Evolutionary conservation across 1,139 yeast species (phyloP).

Genomic region (Debaryomycetaceae sp.): DNA sequence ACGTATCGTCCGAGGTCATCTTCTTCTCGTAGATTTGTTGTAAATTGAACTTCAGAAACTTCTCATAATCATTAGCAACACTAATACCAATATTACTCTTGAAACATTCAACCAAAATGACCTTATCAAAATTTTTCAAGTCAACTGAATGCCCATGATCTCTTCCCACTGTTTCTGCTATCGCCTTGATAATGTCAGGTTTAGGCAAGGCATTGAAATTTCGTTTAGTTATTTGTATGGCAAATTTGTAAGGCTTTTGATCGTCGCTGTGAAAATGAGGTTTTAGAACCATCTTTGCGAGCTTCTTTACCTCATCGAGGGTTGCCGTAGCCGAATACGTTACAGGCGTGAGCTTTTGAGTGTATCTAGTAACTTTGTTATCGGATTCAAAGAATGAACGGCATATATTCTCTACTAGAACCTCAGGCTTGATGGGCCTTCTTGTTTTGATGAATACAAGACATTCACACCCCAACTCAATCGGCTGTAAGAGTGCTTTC

Average conservation of each 20-base stretch:
- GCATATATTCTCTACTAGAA: constrained; percentile 62
- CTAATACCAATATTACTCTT: constrained; percentile 80
- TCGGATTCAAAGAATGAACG: constrained; percentile 50
- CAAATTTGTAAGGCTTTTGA: constrained; percentile 60
- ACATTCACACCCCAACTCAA: constrained; percentile 81
- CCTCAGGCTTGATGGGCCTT: constrained; percentile 74
- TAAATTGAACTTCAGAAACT: constrained; percentile 53
- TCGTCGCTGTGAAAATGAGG: constrained; percentile 64
- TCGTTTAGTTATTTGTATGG: constrained; percentile 75
- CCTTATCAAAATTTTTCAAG: constrained; percentile 71
- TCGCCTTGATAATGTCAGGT: constrained; percentile 62
- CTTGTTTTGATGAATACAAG: constrained; percentile 76
- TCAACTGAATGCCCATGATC: constrained; percentile 76
- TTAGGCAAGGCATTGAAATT: constrained; percentile 73
- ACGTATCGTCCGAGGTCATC: constrained; percentile 19
- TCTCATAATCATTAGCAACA: constrained; percentile 65
- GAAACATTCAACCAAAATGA: constrained; percentile 82
- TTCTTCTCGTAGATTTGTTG: constrained; percentile 58
- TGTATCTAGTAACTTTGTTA: constrained; percentile 60
- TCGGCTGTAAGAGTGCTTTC: constrained; percentile 53
- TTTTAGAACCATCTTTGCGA: constrained; percentile 54
- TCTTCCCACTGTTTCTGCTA: constrained; percentile 71
- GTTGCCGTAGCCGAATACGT: constrained; percentile 72
- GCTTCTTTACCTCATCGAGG: constrained; percentile 57
- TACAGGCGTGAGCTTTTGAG: constrained; percentile 80